Conservation (phyloP, 768 basidiomycete genomes). For the Gautieria morchelliformis region DNA sequence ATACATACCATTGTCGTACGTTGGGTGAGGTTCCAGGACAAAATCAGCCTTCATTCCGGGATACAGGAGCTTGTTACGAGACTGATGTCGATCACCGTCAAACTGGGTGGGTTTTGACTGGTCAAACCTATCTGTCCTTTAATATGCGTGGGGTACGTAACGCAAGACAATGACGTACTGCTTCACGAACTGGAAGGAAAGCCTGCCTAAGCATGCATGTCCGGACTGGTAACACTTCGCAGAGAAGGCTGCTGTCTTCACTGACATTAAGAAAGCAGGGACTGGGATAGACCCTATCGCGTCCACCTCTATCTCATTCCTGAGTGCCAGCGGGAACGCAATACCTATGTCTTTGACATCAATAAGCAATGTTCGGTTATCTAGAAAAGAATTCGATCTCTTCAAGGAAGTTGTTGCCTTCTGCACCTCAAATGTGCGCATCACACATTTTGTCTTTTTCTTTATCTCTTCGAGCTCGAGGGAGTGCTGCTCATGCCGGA, state of each 20-base stretch:
- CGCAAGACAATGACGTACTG: constrained; percentile 35
- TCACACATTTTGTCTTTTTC: constrained; percentile 63
- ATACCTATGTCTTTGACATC: constrained; percentile 58
- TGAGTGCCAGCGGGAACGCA: constrained; percentile 74
- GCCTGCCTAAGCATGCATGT: constrained; percentile 54
- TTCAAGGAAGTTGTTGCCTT: neutral
- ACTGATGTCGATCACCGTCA: constrained; percentile 52
- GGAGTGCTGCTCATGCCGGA: constrained; percentile 65
- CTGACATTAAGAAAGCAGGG: constrained; percentile 79
- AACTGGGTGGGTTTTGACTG: constrained; percentile 68
- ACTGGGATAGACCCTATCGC: constrained; percentile 37
- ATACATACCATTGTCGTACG: constrained; percentile 48
- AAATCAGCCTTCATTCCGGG: constrained; percentile 75
- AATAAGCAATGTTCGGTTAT: constrained; percentile 25
- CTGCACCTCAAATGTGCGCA: constrained; percentile 66
- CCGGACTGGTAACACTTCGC: constrained; percentile 73
- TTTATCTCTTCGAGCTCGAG: constrained; percentile 76
- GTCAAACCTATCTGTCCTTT: constrained; percentile 50
- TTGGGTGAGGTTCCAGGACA: constrained; percentile 38
- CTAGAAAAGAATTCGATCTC: constrained; percentile 22
- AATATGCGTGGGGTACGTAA: neutral
- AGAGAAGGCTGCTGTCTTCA: constrained; percentile 63
- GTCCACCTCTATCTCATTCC: constrained; percentile 45
- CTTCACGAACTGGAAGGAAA: constrained; percentile 81
- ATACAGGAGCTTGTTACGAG: constrained; percentile 65